Evolutionary conservation across 169 alveolate genomes (phyloP).

Genomic region (Plasmodium coatneyi): DNA sequence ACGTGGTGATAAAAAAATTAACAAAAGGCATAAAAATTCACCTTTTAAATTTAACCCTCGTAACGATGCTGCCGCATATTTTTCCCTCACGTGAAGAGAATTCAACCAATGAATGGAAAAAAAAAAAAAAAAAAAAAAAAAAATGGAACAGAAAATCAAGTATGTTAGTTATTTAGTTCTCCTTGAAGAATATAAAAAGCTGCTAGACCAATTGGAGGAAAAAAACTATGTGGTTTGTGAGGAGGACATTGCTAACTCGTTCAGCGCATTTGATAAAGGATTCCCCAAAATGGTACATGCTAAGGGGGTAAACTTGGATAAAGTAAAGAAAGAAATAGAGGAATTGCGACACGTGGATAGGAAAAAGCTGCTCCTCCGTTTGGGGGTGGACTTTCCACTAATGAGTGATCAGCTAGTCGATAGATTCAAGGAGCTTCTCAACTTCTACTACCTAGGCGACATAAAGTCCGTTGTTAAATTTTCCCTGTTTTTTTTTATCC

Average conservation of each 20-base stretch:
- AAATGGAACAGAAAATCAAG: conserved; percentile 20
- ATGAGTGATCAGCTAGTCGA: conserved; percentile 28
- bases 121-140: conserved; percentile 23
- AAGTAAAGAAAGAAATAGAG: conserved; percentile 55
- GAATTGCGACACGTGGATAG: not conserved
- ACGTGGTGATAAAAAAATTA: conserved; percentile 16
- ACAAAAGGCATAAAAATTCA: conserved; percentile 39
- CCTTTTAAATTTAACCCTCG: conserved; percentile 31
- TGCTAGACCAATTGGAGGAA: conserved; percentile 19
- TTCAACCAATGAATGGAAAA: not conserved
- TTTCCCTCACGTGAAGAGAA: conserved; percentile 16
- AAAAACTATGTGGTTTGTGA: conserved; percentile 13
- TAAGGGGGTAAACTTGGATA: conserved; percentile 39
- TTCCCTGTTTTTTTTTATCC: conserved; percentile 46
- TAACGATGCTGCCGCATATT: conserved; percentile 42
- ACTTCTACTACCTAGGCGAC: conserved; percentile 57
- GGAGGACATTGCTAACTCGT: conserved; percentile 36
- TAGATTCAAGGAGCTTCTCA: conserved; percentile 33
- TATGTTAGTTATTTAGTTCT: conserved; percentile 33
- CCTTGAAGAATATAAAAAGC: conserved; percentile 47
- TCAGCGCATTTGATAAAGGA: conserved; percentile 17
- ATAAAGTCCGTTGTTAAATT: conserved; percentile 37
- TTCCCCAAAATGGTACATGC: conserved; percentile 26
- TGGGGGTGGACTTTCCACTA: conserved; percentile 59
- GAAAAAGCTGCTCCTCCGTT: conserved; percentile 42